A percentile compares a stretch with the other conserved stretches of the same genome.
These are phyloP conservation scores for Murraya koenigii DNA, from an alignment of 345 rosid species.

Conservation along the genomic window DNA sequence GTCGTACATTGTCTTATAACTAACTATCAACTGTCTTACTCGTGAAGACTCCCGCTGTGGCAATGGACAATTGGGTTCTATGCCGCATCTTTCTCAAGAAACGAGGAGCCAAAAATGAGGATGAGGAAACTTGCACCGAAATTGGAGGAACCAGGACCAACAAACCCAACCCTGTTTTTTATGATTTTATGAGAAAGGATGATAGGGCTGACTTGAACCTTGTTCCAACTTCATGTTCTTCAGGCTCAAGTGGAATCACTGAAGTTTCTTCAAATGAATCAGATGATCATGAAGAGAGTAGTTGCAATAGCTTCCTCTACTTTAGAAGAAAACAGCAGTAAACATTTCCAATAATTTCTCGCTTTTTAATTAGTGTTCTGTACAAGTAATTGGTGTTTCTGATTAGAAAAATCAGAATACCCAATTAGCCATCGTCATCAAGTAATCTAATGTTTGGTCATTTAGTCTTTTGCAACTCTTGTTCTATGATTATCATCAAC, in stretches of 20 bases:
- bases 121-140: constrained; percentile 32
- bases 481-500: constrained; percentile 14
- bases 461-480: constrained; percentile 23
- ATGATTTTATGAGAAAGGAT: constrained; percentile 70
- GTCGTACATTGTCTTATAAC: background rate
- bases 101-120: constrained; percentile 53
- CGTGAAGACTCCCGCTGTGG: constrained; percentile 39
- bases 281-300: constrained; percentile 65
- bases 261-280: constrained; percentile 44
- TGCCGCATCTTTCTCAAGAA: constrained; percentile 95
- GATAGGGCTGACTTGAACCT: constrained; percentile 60
- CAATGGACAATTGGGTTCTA: constrained; percentile 79
- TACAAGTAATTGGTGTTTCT: constrained; percentile 30
- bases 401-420: constrained; percentile 30
- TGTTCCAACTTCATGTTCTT: constrained; percentile 53
- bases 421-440: constrained; percentile 6
- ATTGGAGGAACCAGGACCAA: constrained; percentile 31
- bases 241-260: constrained; percentile 87
- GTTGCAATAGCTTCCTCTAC: constrained; percentile 64
- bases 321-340: constrained; percentile 59
- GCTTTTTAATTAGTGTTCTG: constrained; percentile 13
- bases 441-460: constrained; percentile 31
- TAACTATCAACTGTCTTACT: background rate
- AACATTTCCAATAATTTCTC: background rate
- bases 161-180: constrained; percentile 52